phyloP scores from a whole-genome alignment of 768 basidiomycete genomes.

The Leccinellum rugosiceps region DNA sequence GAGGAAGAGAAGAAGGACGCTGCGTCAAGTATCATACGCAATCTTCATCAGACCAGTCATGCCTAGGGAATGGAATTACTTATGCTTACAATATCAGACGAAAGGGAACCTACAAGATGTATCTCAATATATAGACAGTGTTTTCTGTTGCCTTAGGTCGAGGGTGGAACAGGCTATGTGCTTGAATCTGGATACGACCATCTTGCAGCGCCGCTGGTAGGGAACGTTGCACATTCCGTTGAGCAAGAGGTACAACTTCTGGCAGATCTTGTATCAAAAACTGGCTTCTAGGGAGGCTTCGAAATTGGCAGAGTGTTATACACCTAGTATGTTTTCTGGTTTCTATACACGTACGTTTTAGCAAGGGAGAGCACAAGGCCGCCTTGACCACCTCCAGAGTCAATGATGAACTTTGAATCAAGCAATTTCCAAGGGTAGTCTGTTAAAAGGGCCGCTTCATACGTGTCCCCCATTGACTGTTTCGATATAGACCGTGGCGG shows the following conservation, averaged over 20 bases:
- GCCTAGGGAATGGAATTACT: background rate
- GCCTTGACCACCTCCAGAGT: background rate
- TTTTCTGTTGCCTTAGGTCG: background rate
- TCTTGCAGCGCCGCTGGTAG: background rate
- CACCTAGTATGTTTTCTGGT: background rate
- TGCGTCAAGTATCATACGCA: background rate
- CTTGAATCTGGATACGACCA: background rate
- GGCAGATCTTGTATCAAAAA: background rate
- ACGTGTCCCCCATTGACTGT: conserved; percentile 5
- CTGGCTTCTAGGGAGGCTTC: background rate
- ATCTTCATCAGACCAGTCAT: conserved; percentile 2
- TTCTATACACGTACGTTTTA: background rate
- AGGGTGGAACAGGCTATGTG: background rate
- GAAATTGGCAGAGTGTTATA: background rate
- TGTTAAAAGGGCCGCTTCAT: conserved; percentile 1
- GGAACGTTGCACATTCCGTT: background rate
- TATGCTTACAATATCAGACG: background rate
- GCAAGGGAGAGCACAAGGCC: conserved; percentile 2
- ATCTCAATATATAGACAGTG: background rate
- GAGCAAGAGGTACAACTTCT: background rate
- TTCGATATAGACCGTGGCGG: background rate
- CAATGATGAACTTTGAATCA: background rate
- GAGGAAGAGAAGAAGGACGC: background rate
- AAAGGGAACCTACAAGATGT: background rate
- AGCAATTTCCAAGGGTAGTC: conserved; percentile 4